These are phyloP conservation scores for Trametes polyzona DNA, from an alignment of 1,284 basidiomycete species.

Conservation along the genomic window DNA sequence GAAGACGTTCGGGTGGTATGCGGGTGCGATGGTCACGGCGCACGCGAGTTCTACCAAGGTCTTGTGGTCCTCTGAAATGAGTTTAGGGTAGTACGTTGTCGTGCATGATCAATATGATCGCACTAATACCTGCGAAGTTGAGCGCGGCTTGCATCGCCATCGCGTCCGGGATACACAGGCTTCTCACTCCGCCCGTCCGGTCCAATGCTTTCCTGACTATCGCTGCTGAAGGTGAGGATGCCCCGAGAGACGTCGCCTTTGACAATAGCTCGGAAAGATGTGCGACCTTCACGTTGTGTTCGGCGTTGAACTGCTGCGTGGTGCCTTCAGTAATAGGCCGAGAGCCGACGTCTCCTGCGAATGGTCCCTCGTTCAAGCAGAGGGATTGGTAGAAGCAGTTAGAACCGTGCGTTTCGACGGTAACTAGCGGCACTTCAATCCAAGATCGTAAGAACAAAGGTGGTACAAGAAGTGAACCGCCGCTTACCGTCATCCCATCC, in stretches of 20 bases:
- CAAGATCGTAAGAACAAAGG: too few relatives aligned
- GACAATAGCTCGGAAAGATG: constrained; percentile 61
- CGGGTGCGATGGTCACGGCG: constrained; percentile 65
- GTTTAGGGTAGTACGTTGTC: too few relatives aligned
- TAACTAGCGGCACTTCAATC: constrained; percentile 73
- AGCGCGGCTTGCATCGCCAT: constrained; percentile 63
- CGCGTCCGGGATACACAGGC: constrained; percentile 66
- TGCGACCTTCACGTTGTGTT: constrained; percentile 54
- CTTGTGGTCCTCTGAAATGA: constrained; percentile 81
- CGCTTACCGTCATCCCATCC: constrained; percentile 70
- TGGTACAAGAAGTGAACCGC: too few relatives aligned
- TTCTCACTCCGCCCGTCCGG: constrained; percentile 55
- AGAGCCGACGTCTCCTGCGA: constrained; percentile 20
- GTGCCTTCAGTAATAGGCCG: constrained; percentile 31
- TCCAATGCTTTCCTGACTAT: constrained; percentile 67
- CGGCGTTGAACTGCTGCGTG: constrained; percentile 42
- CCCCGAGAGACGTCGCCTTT: constrained; percentile 70
- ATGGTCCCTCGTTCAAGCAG: constrained; percentile 53
- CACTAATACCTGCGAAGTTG: constrained; percentile 62
- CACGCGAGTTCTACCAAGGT: constrained; percentile 74
- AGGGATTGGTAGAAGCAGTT: constrained; percentile 75
- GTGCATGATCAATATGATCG: too few relatives aligned
- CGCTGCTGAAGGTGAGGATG: constrained; percentile 60
- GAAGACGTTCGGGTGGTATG: constrained; percentile 57
- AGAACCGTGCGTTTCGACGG: constrained; percentile 70